Evolutionary conservation across 2,329 filamentous ascomycete genomes (phyloP).

Genomic region (Epichloe gansuensis): DNA sequence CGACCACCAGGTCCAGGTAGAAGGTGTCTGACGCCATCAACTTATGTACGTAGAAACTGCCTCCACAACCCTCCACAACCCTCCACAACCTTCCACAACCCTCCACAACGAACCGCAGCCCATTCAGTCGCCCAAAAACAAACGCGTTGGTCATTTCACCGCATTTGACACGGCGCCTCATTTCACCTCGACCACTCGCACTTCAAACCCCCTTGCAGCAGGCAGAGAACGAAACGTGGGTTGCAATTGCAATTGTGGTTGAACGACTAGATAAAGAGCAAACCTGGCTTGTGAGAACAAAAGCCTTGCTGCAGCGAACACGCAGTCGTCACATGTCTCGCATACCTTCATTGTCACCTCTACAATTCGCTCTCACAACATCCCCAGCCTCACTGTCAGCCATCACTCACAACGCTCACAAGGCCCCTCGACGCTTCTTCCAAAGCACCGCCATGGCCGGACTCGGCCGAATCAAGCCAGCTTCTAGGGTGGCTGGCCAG

Average conservation of each 20-base stretch:
- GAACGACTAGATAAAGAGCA: too few species aligned
- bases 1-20: neutral
- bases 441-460: constrained; percentile 27
- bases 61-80: too few species aligned
- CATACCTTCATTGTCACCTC: neutral
- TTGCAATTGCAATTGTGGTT: too few species aligned
- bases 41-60: too few species aligned
- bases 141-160: too few species aligned
- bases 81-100: too few species aligned
- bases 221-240: too few species aligned
- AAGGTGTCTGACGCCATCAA: neutral
- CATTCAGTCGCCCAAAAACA: too few species aligned
- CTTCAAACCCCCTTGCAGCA: too few species aligned
- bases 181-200: too few species aligned
- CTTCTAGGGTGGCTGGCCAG: constrained; percentile 35
- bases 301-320: neutral
- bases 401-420: neutral
- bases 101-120: neutral
- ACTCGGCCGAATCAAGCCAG: constrained; percentile 36
- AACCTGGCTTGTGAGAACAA: too few species aligned
- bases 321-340: neutral
- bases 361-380: neutral
- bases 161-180: too few species aligned
- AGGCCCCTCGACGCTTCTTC: neutral
- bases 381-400: neutral